Percentiles rank a stretch among this genome's conserved stretches.
These are phyloP conservation scores for Hymenoscyphus fraxineus DNA, from an alignment of 2,329 filamentous ascomycete genomes.

Conservation along the genomic window DNA sequence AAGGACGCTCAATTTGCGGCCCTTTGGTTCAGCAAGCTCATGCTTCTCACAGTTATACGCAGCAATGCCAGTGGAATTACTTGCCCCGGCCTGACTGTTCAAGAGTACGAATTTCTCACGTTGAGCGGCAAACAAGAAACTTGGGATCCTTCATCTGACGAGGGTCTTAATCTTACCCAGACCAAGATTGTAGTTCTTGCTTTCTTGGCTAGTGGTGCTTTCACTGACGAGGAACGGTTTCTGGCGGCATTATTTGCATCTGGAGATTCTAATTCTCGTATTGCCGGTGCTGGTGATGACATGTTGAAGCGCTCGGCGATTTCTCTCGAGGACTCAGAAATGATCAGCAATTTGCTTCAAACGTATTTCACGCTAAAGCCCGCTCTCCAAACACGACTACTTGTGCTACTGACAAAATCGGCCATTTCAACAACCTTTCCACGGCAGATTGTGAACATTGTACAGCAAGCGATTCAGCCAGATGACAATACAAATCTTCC, in stretches of 20 bases:
- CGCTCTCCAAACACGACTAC: slow-evolving; percentile 71
- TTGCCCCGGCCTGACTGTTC: slow-evolving; percentile 55
- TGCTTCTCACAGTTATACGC: slow-evolving; percentile 59
- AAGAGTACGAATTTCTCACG: slow-evolving; percentile 67
- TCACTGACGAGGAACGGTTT: slow-evolving; percentile 78
- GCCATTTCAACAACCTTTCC: slow-evolving; percentile 67
- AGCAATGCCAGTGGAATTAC: slow-evolving; percentile 33
- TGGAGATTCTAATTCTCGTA: slow-evolving; percentile 74
- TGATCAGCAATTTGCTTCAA: slow-evolving; percentile 65
- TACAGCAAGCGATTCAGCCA: slow-evolving; percentile 60
- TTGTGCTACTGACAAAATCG: slow-evolving; percentile 74
- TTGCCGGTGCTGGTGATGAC: slow-evolving; percentile 83
- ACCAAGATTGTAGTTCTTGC: slow-evolving; percentile 66
- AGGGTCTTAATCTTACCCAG: slow-evolving; percentile 64
- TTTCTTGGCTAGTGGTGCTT: slow-evolving; percentile 80
- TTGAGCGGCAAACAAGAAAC: slow-evolving; percentile 63
- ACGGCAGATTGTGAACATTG: slow-evolving; percentile 62
- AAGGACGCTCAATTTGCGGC: slow-evolving; percentile 73
- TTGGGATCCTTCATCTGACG: slow-evolving; percentile 57
- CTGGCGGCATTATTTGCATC: slow-evolving; percentile 80
- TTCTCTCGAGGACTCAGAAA: slow-evolving; percentile 63
- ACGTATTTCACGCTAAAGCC: slow-evolving; percentile 72
- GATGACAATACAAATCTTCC: slow-evolving; percentile 35
- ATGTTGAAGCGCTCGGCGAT: slow-evolving; percentile 76
- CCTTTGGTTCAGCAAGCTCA: slow-evolving; percentile 70